Evolutionary conservation across 768 basidiomycete genomes (phyloP).

Genomic region (Calvatia gigantea): DNA sequence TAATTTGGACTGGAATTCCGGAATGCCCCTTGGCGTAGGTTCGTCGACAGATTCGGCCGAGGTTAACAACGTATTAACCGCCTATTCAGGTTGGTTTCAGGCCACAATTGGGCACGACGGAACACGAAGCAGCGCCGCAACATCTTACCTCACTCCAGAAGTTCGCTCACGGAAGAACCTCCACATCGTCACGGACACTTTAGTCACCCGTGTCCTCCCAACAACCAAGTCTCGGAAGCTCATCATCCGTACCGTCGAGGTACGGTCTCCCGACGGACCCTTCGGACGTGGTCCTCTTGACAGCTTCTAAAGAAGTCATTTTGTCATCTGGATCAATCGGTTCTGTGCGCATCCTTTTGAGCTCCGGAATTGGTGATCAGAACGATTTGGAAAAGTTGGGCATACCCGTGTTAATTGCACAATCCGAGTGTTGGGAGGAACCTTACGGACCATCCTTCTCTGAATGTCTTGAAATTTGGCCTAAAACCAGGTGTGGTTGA

Average conservation of each 20-base stretch:
- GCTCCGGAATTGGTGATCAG: slow-evolving; percentile 10
- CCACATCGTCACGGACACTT: slow-evolving; percentile 8
- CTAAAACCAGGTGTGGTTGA: not conserved
- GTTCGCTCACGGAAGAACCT: slow-evolving; percentile 6
- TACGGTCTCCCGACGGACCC: not conserved
- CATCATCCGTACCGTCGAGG: slow-evolving; percentile 11
- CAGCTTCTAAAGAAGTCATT: slow-evolving; percentile 12
- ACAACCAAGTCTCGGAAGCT: not conserved
- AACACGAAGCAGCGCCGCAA: slow-evolving; percentile 13
- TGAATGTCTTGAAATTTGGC: slow-evolving; percentile 1
- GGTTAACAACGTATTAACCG: not conserved
- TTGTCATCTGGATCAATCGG: slow-evolving; percentile 9
- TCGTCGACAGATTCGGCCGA: not conserved
- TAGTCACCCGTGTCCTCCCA: slow-evolving; percentile 11
- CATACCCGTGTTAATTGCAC: not conserved
- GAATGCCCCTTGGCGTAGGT: slow-evolving; percentile 13
- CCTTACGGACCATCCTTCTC: slow-evolving; percentile 8
- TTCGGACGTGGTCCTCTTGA: not conserved
- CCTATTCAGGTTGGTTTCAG: slow-evolving; percentile 2
- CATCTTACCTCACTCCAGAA: slow-evolving; percentile 6
- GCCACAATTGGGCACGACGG: slow-evolving; percentile 14
- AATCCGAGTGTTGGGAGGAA: slow-evolving; percentile 23
- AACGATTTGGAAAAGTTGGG: not conserved
- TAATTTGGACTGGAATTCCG: slow-evolving; percentile 14
- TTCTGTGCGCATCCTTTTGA: slow-evolving; percentile 13